These are phyloP conservation scores for Ambispora gerdemannii DNA, from an alignment of 192 early-diverging fungal species.

Conservation along the genomic window DNA sequence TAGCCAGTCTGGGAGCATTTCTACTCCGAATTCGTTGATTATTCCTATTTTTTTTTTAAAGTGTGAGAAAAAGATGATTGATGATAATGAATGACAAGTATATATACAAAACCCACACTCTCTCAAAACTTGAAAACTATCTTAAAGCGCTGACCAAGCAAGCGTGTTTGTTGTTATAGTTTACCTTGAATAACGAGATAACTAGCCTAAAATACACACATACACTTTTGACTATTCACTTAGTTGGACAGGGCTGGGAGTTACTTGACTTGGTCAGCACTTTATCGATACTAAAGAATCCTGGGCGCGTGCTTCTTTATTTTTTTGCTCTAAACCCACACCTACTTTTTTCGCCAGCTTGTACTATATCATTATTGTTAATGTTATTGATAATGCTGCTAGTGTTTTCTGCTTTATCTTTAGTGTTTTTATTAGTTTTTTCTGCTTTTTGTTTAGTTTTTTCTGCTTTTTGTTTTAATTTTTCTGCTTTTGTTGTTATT, in stretches of 20 bases:
- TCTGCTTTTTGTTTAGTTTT: no score
- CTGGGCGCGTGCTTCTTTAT: no score
- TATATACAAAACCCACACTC: not conserved
- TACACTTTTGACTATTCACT: not conserved
- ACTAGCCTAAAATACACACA: not conserved
- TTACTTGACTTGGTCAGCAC: not conserved
- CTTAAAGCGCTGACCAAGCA: not conserved
- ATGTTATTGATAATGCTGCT: no score
- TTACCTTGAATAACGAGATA: not conserved
- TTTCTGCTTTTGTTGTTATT: no score
- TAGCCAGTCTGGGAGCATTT: slow-evolving; percentile 26
- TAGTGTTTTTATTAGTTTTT: no score
- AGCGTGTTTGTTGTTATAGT: no score
- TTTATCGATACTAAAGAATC: not conserved
- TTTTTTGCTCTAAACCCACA: no score
- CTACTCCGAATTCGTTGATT: slow-evolving; percentile 12
- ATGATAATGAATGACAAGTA: not conserved
- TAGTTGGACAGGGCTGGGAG: not conserved
- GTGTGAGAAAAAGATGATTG: not conserved
- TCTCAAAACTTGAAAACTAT: not conserved
- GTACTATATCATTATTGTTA: no score
- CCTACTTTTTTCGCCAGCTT: no score
- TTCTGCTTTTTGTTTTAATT: no score
- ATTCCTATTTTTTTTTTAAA: slow-evolving; percentile 12
- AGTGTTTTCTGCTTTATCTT: no score